Evolutionary conservation across 805 yeast species (phyloP), one percentile per base, ranked within the genome.

Genomic region (Metschnikowia shivogae): DNA sequence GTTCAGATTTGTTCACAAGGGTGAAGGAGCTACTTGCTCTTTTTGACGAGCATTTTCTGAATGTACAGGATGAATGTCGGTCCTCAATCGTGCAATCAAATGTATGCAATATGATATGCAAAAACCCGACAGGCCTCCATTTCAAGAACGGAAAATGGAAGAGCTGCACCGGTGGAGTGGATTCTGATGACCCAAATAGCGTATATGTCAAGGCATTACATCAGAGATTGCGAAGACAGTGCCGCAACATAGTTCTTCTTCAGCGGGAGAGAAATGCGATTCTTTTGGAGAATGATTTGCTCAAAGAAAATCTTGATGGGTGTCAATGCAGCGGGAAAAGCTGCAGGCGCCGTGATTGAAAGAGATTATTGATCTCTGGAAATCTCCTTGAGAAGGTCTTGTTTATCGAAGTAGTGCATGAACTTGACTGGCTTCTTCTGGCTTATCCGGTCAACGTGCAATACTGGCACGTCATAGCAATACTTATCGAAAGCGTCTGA

Each of bases 381-480:
- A 14, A 37, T 28, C 26, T 29, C 40, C 27, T 37, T 19, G 17
- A 37, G 51, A 4, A 84, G 59, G 46, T 81, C 81, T 4, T 74
- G 76, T 36, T 74, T 72, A 44, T 80, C 67, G 45, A 86, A 73
- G 44, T 79, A 72, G 62, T 86, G 92, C 84, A 85, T 84, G 57
- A 81, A 79, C 55, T 80, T 81, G 5, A 75, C 72, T 2, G 82
- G 74, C 37, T 74, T 69, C 29, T 56, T 65, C 42, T 73, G 75
- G 6, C 59, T 62, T 1, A 58, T 65, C 46, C 81, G 68, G 53
- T 81, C 82, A 7, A 86, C 70, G 59, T 86, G 90, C 34, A 86
- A 58, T 0, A 86, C 95, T 0, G 95, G 95, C 5, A 86, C 84
- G 57, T 86, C 95, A 59, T 80, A 84, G 54, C 89, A 80, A 53